Base-by-base conservation (phyloP, 2,329 filamentous ascomycete genomes). In the Xylaria multiplex region DNA sequence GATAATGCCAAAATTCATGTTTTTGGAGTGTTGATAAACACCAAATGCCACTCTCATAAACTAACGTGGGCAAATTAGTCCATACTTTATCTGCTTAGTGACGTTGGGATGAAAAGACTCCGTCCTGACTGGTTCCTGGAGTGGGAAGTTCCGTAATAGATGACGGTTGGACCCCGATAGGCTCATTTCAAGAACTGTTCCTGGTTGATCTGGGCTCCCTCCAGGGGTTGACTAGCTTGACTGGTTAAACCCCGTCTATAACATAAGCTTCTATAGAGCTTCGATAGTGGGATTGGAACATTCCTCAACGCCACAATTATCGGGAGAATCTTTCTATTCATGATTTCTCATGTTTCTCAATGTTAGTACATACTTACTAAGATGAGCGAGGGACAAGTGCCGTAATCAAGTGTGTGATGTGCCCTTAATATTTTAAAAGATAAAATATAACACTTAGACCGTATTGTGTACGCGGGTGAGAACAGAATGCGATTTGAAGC, bases 161-260 rank as follows among this genome's bases (percentile, higher is more conserved):
- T 43, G 56, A 43, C 54, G 65, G 65, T 62, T 65, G 30, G 43
- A 50, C 61, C 58, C 65, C 62, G 65, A 67, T 67, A 67, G 65
- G 65, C 24, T 45, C 62, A 58, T 48, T 48, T 52, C 22, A 56
- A 13, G 37, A 57, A 40, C 43, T 60, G 55, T 50, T 55, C 57
- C 62, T 56, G n/a, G 53, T 46, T 62, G 53, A 50, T 45, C 59
- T 46, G 24, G 43, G 42, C 19, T 57, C 22, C 42, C 24, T 19
- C 48, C 40, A 48, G 61, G 55, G 58, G 16, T 37, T 8, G 30
- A 2, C 24, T 9, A 27, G 32, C 55, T 35, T 49, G 54, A 11
- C 53, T 62, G 37, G 52, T 37, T 53, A 46, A 37, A 40, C 58
- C 63, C 40, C 37, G 49, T 46, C 49, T 55, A 67, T 65, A 67